phyloP scores from a whole-genome alignment of 2,329 filamentous ascomycete species.

The Botryotinia narcissicola region DNA sequence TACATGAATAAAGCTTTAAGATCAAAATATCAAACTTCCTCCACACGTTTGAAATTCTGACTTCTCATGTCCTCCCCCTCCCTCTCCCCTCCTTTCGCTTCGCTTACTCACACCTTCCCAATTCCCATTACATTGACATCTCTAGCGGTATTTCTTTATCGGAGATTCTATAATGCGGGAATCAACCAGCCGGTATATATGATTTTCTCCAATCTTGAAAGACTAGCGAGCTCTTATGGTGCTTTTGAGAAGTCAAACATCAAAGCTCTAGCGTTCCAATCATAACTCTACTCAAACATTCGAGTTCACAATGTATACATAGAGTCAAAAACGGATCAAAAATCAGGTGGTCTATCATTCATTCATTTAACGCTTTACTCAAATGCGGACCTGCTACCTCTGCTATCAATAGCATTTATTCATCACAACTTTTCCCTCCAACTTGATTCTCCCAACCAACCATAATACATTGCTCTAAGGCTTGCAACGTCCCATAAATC shows the following conservation, averaged over 20 bases:
- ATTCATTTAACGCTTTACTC: not conserved
- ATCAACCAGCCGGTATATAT: not conserved
- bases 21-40: not conserved
- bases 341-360: not conserved
- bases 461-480: slow-evolving; percentile 48
- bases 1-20: not conserved
- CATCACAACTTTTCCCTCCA: not conserved
- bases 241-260: not conserved
- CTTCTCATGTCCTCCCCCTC: not conserved
- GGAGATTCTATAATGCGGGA: accelerated
- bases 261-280: not conserved
- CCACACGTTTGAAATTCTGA: not conserved
- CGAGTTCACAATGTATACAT: not conserved
- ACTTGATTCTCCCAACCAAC: not conserved
- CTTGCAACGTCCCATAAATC: slow-evolving; percentile 79
- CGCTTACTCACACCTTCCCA: not conserved
- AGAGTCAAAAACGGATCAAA: not conserved
- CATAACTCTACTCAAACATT: not conserved
- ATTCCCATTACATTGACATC: not conserved
- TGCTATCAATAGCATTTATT: not conserved
- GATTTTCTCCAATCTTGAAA: not conserved
- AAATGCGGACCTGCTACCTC: not conserved
- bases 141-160: not conserved
- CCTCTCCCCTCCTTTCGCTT: not conserved
- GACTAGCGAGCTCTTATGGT: not conserved